Evolutionary conservation across 1,284 basidiomycete species (phyloP).

Genomic region (Vanrija humicola): DNA sequence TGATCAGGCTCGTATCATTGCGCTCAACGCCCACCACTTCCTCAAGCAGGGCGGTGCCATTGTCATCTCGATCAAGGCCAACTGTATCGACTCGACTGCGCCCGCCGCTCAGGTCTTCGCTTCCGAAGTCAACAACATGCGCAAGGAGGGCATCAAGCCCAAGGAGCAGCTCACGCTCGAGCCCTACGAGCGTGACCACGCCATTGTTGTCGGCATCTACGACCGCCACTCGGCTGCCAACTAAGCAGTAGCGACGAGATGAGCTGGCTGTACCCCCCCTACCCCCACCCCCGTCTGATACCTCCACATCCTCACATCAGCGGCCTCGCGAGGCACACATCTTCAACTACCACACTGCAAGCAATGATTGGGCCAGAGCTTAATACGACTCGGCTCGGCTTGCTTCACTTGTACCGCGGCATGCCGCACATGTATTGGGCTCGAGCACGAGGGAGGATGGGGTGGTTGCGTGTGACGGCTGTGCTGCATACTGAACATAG

Average conservation of each 20-base stretch:
- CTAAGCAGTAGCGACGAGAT: neutral
- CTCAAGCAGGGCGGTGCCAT: constrained; percentile 89
- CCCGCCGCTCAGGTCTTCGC: constrained; percentile 88
- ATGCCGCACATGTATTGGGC: too few relatives aligned
- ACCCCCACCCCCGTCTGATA: neutral
- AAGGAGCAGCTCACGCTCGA: constrained; percentile 60
- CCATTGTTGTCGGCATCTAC: constrained; percentile 49
- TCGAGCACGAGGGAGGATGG: too few relatives aligned
- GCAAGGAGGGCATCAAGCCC: constrained; percentile 79
- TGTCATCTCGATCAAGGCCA: constrained; percentile 98
- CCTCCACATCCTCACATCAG: neutral
- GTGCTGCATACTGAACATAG: too few relatives aligned
- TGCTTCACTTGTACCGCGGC: too few relatives aligned
- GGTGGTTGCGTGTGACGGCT: too few relatives aligned
- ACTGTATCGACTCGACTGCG: constrained; percentile 95
- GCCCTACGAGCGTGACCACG: constrained; percentile 52
- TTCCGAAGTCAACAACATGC: constrained; percentile 79
- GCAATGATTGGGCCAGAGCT: too few relatives aligned
- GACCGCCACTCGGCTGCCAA: constrained; percentile 33
- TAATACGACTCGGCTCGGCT: neutral
- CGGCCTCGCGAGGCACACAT: too few relatives aligned
- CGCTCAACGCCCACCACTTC: constrained; percentile 91
- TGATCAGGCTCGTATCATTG: constrained; percentile 94
- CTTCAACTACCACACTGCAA: too few relatives aligned
- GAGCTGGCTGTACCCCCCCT: neutral